phyloP scores from a whole-genome alignment of 2,329 filamentous ascomycete genomes.

The Epicoccum sorghinum region DNA sequence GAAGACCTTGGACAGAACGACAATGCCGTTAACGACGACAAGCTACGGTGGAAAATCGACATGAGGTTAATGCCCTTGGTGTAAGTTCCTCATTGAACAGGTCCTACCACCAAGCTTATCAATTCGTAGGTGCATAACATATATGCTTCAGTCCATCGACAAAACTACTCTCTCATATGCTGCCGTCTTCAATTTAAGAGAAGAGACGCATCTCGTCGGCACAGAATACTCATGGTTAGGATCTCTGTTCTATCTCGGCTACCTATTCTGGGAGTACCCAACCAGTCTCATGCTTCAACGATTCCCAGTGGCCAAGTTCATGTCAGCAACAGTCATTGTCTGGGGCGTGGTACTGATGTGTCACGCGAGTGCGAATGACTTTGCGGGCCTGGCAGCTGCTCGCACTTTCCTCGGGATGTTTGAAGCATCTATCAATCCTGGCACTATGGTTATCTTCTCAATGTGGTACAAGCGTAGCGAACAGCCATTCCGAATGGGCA shows the following conservation, averaged over 20 bases:
- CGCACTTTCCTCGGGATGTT: background rate
- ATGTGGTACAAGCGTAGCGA: background rate
- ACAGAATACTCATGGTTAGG: conserved; percentile 6
- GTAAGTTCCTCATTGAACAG: background rate
- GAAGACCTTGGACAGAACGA: background rate
- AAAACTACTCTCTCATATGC: conserved; percentile 59
- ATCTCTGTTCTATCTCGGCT: background rate
- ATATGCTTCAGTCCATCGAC: conserved; percentile 67
- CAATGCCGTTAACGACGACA: background rate
- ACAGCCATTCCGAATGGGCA: background rate
- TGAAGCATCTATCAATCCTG: background rate
- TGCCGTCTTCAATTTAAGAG: conserved; percentile 59
- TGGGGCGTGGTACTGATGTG: background rate
- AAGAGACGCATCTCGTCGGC: conserved; percentile 21
- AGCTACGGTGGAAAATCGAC: conserved; percentile 1
- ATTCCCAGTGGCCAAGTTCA: background rate
- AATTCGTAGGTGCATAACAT: conserved; percentile 48
- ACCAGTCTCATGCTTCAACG: background rate
- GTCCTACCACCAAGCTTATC: no score
- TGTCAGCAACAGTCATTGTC: background rate
- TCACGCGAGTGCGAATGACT: background rate
- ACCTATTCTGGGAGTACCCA: background rate
- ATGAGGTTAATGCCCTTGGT: background rate
- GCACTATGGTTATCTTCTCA: background rate
- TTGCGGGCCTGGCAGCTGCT: background rate